phyloP scores from a whole-genome alignment of 148 eudicot species.

The Rhododendron simsii region DNA sequence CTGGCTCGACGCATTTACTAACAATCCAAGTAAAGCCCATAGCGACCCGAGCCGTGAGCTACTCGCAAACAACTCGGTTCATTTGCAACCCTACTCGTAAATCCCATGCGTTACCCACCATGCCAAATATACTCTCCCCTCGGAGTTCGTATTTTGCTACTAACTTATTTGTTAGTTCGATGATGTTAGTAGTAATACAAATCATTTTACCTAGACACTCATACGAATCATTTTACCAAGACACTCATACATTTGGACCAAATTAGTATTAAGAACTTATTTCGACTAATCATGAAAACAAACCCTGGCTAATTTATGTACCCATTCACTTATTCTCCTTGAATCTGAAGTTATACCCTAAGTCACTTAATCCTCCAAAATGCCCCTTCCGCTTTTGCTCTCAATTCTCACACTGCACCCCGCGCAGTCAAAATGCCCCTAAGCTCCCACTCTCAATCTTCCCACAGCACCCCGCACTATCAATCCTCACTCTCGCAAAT shows the following conservation, averaged over 20 bases:
- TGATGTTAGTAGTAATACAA: background rate
- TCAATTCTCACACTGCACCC: no score
- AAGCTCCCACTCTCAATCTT: background rate
- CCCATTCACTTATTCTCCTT: background rate
- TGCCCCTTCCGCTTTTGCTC: no score
- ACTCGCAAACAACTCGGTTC: background rate
- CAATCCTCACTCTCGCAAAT: background rate
- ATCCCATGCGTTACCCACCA: background rate
- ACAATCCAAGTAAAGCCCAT: background rate
- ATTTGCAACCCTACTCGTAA: background rate
- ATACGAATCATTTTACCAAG: background rate
- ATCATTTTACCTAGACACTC: background rate
- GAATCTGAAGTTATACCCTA: conserved; percentile 23
- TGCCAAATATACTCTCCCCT: background rate
- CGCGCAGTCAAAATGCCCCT: background rate
- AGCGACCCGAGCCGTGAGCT: background rate
- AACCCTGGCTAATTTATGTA: background rate
- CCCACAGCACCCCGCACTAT: background rate
- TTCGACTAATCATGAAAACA: background rate
- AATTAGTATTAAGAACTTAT: background rate
- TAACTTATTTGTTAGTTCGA: background rate
- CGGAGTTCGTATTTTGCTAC: background rate
- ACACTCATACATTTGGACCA: background rate
- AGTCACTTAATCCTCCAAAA: background rate
- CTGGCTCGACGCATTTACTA: background rate